These are phyloP conservation scores for Termitomyces heimii DNA, from an alignment of 768 basidiomycete species.

Conservation along the genomic window DNA sequence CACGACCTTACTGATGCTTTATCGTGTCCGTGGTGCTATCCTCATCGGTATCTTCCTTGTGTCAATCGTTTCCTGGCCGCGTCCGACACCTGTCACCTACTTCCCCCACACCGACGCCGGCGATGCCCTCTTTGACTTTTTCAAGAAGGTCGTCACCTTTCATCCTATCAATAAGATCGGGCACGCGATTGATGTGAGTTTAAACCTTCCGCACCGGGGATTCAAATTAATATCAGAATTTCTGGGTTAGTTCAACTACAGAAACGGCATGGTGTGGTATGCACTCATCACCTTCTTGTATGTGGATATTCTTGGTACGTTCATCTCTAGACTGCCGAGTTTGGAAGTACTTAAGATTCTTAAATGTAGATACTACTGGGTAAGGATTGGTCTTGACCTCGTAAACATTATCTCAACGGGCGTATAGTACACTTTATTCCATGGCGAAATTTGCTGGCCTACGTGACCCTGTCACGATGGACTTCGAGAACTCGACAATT, in stretches of 20 bases:
- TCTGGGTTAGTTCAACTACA: slow-evolving; percentile 40
- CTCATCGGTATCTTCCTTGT: slow-evolving; percentile 79
- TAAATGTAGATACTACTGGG: slow-evolving; percentile 44
- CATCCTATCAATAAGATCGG: slow-evolving; percentile 55
- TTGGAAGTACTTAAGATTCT: not conserved
- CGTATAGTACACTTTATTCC: slow-evolving; percentile 70
- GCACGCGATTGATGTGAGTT: slow-evolving; percentile 61
- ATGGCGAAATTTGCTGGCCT: slow-evolving; percentile 92
- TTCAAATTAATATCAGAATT: not conserved
- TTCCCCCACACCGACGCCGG: slow-evolving; percentile 72
- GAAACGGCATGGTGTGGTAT: slow-evolving; percentile 79
- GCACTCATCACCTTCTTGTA: slow-evolving; percentile 87
- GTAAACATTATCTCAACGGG: not conserved
- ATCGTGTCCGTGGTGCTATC: slow-evolving; percentile 79
- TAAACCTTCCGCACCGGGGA: not conserved
- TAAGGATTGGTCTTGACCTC: slow-evolving; percentile 9
- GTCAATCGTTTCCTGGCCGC: slow-evolving; percentile 85
- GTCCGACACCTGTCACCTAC: slow-evolving; percentile 72
- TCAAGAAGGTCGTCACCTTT: slow-evolving; percentile 80
- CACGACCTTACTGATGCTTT: slow-evolving; percentile 77
- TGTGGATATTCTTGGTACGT: slow-evolving; percentile 74
- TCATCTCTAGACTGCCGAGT: not conserved
- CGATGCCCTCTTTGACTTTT: slow-evolving; percentile 72
- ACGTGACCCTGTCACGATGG: slow-evolving; percentile 76
- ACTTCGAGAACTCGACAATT: slow-evolving; percentile 79